Base-by-base conservation (phyloP, 345 rosid genomes). In the Ricinus communis region DNA sequence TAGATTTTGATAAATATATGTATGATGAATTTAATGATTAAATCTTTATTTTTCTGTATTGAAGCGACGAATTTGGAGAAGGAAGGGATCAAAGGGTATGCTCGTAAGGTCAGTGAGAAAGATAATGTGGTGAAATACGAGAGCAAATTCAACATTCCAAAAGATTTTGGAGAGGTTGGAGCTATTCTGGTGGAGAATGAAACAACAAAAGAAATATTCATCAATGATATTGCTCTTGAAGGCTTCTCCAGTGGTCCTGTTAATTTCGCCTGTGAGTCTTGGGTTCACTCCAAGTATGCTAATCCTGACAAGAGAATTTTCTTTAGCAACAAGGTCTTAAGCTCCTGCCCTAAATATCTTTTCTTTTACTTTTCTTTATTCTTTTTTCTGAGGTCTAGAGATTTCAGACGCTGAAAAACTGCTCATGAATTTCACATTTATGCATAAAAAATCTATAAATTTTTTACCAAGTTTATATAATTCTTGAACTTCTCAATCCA, bases 101-200 rank as follows among this genome's bases (percentile, higher is more conserved):
- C 66, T 19, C 28, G 46, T 12, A 73, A 54, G 30, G 49, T 13
- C 1, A 54, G 28, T 33, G 56, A 65, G 38, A 31, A 28, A 11
- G 46, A 21, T 15, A 64, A 33, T 8, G 50, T 30, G 21, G 31
- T 57, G 27, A 65, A 65, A 18, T 73, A 65, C 5, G 71, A 41
- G n/a, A 49, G 65, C 0, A 47, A 46, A 19, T 56, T 73, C 52
- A 47, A 22, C 31, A 65, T 73, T 1, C 71, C 76, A 30, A 9
- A 6, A 3, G 71, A 36, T 54, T 73, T 73, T 28, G 76, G 76
- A 31, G 65, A 55, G 24, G 30, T 73, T 45, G 76, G 76, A 55
- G 76, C 71, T 2, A 28, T 73, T n/a, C 16, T 73, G 14, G 65
- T 73, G 5, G 58, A 73, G 36, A 73, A 73, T 33, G 54, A 73